A percentile compares a stretch with the other conserved stretches of the same genome.
Conservation (phyloP, 1,284 basidiomycete species). For the Leccinum griseonigrum region DNA sequence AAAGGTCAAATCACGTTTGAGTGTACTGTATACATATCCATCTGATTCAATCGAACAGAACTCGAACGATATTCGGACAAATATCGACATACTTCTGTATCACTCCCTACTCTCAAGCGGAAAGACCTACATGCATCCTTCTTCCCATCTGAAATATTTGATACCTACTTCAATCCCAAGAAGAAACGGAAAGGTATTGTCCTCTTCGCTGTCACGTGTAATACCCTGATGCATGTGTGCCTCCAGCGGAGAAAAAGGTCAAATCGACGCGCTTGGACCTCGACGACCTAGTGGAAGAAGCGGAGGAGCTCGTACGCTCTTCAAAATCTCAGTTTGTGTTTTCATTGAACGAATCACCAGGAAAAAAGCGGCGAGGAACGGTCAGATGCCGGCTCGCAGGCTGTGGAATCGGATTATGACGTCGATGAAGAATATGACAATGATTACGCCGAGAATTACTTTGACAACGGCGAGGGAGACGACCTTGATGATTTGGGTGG, state of each 20-base stretch:
- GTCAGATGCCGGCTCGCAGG: constrained; percentile 63
- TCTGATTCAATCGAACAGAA: constrained; percentile 40
- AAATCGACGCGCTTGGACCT: constrained; percentile 52
- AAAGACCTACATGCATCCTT: constrained; percentile 70
- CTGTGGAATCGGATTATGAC: constrained; percentile 69
- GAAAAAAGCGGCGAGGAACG: constrained; percentile 65
- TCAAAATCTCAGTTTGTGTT: background rate
- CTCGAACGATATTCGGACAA: constrained; percentile 78
- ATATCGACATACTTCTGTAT: constrained; percentile 59
- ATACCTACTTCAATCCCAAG: constrained; percentile 73
- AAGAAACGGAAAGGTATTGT: constrained; percentile 53
- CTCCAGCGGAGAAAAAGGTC: constrained; percentile 35
- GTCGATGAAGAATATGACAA: constrained; percentile 85
- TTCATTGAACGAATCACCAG: constrained; percentile 31
- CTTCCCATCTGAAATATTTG: constrained; percentile 74
- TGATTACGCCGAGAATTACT: constrained; percentile 83
- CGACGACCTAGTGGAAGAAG: constrained; percentile 64
- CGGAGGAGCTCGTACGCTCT: constrained; percentile 53
- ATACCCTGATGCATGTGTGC: background rate
- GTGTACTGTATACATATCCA: background rate
- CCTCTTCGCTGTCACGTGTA: background rate
- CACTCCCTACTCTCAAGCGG: constrained; percentile 63
- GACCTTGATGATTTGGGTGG: constrained; percentile 73
- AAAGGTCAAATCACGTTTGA: constrained; percentile 42
- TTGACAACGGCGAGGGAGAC: constrained; percentile 80